Percentiles rank a stretch among this genome's conserved stretches.
Conservation (phyloP, 148 eudicot genomes). For the Heliamphora exappendiculata region DNA sequence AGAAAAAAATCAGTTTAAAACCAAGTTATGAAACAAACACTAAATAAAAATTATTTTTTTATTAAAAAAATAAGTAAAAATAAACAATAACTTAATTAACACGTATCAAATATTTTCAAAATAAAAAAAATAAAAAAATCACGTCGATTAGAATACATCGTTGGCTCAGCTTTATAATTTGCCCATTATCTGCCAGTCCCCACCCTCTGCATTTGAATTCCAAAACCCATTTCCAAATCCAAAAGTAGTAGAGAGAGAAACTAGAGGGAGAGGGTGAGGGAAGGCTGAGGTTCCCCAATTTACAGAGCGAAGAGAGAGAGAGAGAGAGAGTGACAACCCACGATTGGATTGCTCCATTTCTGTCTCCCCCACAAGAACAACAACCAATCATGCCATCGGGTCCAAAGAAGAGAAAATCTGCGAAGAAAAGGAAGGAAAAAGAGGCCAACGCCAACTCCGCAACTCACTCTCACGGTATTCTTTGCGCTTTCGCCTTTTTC, state of each 20-base stretch:
- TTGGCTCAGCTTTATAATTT: too few species aligned
- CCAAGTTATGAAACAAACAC: too few species aligned
- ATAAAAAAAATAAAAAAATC: too few species aligned
- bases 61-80: too few species aligned
- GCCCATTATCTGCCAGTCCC: too few species aligned
- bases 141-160: too few species aligned
- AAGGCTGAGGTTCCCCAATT: neutral
- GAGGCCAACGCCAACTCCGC: conserved; percentile 24
- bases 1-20: too few species aligned
- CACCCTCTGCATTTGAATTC: conserved; percentile 4
- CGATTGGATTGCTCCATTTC: conserved; percentile 20
- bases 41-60: too few species aligned
- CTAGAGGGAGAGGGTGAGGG: neutral
- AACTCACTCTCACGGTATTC: conserved; percentile 38
- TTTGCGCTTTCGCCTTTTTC: neutral
- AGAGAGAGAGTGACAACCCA: conserved; percentile 15
- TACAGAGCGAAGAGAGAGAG: conserved; percentile 6
- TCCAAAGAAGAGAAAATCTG: conserved; percentile 76
- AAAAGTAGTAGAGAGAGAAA: neutral
- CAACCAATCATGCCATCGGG: conserved; percentile 60
- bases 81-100: too few species aligned
- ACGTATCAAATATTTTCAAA: too few species aligned
- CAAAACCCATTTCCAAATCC: neutral
- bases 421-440: conserved; percentile 59
- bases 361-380: conserved; percentile 2